Conservation (phyloP, 176 grass and related monocot species). For the Triticum turgidum region DNA sequence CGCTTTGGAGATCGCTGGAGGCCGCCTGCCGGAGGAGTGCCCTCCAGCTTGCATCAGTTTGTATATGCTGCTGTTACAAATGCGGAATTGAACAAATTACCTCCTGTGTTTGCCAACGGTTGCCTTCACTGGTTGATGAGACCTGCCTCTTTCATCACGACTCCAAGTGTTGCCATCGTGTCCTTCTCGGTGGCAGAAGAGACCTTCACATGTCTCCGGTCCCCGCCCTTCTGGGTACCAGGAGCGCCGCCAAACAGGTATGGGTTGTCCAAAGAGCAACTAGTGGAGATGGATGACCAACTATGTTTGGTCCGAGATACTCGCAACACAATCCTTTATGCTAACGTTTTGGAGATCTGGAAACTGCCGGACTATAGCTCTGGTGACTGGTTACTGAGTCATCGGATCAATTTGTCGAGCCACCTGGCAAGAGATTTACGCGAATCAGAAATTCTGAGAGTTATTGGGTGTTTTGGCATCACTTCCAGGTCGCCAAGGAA, state of each 20-base stretch:
- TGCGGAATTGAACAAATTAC: neutral
- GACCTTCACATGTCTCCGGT: neutral
- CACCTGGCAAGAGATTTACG: neutral
- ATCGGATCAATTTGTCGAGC: neutral
- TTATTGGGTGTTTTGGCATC: neutral
- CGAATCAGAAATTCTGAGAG: neutral
- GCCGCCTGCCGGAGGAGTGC: neutral
- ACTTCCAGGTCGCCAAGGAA: neutral
- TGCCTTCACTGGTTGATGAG: neutral
- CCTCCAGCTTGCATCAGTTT: neutral
- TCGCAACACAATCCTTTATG: neutral
- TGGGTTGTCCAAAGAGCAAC: neutral
- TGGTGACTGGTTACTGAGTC: neutral
- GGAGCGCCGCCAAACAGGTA: neutral
- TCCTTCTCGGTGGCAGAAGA: neutral
- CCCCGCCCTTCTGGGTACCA: neutral
- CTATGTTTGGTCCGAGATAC: neutral
- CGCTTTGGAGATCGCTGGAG: neutral
- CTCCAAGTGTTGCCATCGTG: neutral
- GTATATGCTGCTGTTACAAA: neutral
- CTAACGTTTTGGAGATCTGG: neutral
- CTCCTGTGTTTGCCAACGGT: constrained; percentile 6
- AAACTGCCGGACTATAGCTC: neutral
- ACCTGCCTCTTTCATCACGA: neutral
- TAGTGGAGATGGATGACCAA: neutral